Base-by-base conservation (phyloP, 345 rosid species). In the Corymbia maculata region DNA sequence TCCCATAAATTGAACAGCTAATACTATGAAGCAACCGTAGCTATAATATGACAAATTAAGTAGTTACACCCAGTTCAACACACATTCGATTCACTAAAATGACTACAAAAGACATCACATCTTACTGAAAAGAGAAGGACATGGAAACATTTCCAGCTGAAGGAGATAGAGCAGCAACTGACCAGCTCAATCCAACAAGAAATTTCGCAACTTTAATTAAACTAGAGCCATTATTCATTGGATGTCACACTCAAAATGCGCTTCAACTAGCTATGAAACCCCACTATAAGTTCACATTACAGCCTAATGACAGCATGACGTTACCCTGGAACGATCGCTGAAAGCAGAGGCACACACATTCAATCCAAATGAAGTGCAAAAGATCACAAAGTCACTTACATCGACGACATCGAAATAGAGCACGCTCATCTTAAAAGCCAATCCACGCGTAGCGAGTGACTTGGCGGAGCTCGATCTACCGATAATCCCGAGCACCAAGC, bases 361-460 rank as follows among this genome's bases (percentile, higher is more conserved):
- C 68, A 82, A 89, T 49, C 61, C 44, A 59, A 52, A 85, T 28
- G 47, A 85, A 86, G 88, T 79, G 55, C 45, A 52, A 86, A 53
- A 86, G 87, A 86, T 86, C 17, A 24, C 13, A 2, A 68, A 45
- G 26, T 44, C 42, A 79, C 89, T 86, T 89, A 98, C 99, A 96
- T 95, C 93, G 1, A 94, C 93, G 52, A 96, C 93, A 91, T 98
- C 99, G 90, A 94, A 98, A 91, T 98, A 98, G 86, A 98, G 95
- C 91, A 97, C 99, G 87, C 94, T 98, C 95, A 98, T 98, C 94
- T 94, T 97, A 93, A 98, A 98, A 80, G 99, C 97, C 92, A 98
- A 94, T 93, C 99, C 97, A 80, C 99, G 90, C 21, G 93, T 93
- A 32, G 98, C 99, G 89, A 98, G 89, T 59, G 94, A 93, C 89